phyloP scores from a whole-genome alignment of 2,329 filamentous ascomycete genomes.

The Aspergillus aculeatinus region DNA sequence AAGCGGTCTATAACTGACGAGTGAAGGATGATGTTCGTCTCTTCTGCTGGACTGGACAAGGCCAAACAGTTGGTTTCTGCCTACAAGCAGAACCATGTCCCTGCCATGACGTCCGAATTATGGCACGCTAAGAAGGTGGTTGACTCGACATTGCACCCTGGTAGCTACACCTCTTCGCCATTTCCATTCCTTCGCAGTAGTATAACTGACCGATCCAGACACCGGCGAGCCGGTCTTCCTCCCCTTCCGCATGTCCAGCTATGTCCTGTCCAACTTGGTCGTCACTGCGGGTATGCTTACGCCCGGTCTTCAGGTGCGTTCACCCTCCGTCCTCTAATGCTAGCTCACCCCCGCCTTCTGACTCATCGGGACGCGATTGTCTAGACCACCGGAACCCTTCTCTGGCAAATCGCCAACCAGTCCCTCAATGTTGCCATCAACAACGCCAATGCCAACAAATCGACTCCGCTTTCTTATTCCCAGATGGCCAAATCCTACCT shows the following conservation, averaged over 20 bases:
- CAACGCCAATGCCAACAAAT: slow-evolving; percentile 97
- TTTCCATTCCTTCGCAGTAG: not conserved
- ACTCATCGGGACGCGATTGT: not conserved
- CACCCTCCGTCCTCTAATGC: not conserved
- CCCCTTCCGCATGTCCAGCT: slow-evolving; percentile 96
- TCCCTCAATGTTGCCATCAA: slow-evolving; percentile 98
- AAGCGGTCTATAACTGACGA: slow-evolving; percentile 11
- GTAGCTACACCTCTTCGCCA: slow-evolving; percentile 52
- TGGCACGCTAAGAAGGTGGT: slow-evolving; percentile 97
- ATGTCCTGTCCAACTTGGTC: slow-evolving; percentile 87
- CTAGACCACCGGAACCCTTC: slow-evolving; percentile 76
- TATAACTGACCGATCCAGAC: slow-evolving; percentile 55
- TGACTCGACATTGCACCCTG: slow-evolving; percentile 92
- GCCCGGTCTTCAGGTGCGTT: slow-evolving; percentile 71
- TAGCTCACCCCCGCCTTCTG: not conserved
- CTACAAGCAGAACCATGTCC: slow-evolving; percentile 81
- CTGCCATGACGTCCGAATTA: slow-evolving; percentile 81
- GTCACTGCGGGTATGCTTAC: slow-evolving; percentile 98
- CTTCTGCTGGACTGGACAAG: slow-evolving; percentile 73
- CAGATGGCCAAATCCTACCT: slow-evolving; percentile 87
- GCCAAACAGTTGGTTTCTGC: slow-evolving; percentile 77
- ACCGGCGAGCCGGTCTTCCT: slow-evolving; percentile 89
- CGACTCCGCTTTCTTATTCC: slow-evolving; percentile 76
- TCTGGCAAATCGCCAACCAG: slow-evolving; percentile 96
- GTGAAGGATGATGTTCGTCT: slow-evolving; percentile 78